Evolutionary conservation across 2,329 filamentous ascomycete genomes (phyloP).

Genomic region (Colletotrichum zoysiae): DNA sequence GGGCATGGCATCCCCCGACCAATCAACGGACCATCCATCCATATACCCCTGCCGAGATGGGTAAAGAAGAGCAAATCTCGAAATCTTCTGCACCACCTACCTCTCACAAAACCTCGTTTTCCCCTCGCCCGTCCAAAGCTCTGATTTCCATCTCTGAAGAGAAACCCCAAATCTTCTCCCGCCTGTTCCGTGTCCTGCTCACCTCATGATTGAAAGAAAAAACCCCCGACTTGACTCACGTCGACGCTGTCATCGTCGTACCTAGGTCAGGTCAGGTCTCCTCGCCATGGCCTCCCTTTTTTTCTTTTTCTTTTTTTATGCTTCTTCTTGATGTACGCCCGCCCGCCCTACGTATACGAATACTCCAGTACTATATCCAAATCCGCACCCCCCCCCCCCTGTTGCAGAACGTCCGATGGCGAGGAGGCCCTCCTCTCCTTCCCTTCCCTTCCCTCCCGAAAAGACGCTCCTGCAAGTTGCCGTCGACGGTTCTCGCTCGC

Average conservation of each 20-base stretch:
- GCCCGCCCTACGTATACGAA: no score
- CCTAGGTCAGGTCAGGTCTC: neutral
- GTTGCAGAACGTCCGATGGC: neutral
- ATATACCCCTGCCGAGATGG: neutral
- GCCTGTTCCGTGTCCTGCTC: neutral
- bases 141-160: neutral
- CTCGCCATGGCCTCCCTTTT: neutral
- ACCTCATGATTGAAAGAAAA: neutral
- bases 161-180: no score
- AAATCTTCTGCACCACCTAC: neutral
- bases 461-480: neutral
- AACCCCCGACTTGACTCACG: neutral
- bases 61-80: neutral
- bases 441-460: neutral
- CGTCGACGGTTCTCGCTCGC: neutral
- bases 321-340: neutral
- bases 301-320: no score
- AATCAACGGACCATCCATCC: neutral
- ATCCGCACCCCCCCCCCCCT: neutral
- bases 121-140: conserved; percentile 1
- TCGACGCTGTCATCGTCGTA: neutral
- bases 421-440: neutral
- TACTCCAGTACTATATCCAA: neutral
- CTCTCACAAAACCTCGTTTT: no score
- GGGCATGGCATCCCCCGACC: neutral